Base-by-base conservation (phyloP, 2,329 filamentous ascomycete species). In the Aspergillus fructus region DNA sequence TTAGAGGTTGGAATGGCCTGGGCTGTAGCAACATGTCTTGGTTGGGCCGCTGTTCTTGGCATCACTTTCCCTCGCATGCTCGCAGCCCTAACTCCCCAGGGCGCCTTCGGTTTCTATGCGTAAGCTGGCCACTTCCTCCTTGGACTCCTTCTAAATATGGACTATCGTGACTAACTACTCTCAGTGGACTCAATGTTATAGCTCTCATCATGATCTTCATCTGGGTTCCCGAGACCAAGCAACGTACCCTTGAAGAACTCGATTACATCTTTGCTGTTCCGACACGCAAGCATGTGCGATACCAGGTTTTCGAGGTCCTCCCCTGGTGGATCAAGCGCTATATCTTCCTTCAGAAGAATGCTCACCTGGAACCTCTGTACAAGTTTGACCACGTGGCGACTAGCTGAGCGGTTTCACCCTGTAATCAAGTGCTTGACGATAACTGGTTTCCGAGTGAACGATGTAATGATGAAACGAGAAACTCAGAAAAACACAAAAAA, bases 151-250 rank as follows among this genome's bases (percentile, higher is more conserved):
- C 9, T 1, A 4, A 9, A 30, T 9, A 9, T 3, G 27, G 2
- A 15, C 42, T 46, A 12, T 41, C 27, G 30, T 56, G 7, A 37
- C 56, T 43, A 42, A 63, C 17, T 8, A 51, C 41, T 45, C 58
- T 51, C 42, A 77, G 75, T 13, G 83, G 74, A 0, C 73, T 89
- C 7, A 89, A 89, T 61, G 62, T 87, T 4, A 66, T 83, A 2
- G 86, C 85, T 0, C 76, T 88, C 15, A 57, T 84, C 23, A 82
- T 89, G 76, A 88, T 89, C 61, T 87, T 87, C 75, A 74, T 88
- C 41, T 83, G 81, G 68, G 72, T 85, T 0, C 82, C 81, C 1
- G 82, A 84, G 66, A 84, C 82, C 4, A 84, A 83, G 60, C 78
- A 84, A 64, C 77, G 78, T 33, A 84, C 82, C 2, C 66, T 76